A percentile compares a stretch with the other conserved stretches of the same genome.
Evolutionary conservation across 2,329 filamentous ascomycete species (phyloP).

Genomic region (Fusarium sp.): DNA sequence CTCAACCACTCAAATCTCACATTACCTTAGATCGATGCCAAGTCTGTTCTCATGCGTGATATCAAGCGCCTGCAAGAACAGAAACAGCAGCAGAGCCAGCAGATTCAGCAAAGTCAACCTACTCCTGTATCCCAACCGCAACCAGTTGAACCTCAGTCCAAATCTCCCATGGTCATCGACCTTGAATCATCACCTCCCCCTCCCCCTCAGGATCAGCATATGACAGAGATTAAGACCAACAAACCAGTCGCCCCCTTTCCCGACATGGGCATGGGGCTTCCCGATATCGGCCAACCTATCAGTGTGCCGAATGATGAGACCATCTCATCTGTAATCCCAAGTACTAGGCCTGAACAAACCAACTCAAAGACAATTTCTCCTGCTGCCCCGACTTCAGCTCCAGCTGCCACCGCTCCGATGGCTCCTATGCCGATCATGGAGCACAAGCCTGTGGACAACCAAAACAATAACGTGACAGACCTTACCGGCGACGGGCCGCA

Average conservation of each 20-base stretch:
- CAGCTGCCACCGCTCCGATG: slow-evolving; percentile 26
- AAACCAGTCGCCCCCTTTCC: slow-evolving; percentile 64
- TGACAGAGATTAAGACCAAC: slow-evolving; percentile 46
- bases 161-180: slow-evolving; percentile 50
- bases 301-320: slow-evolving; percentile 37
- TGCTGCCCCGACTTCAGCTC: slow-evolving; percentile 4
- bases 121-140: slow-evolving; percentile 33
- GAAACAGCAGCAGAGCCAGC: slow-evolving; percentile 38
- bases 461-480: slow-evolving; percentile 31
- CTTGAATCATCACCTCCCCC: slow-evolving; percentile 47
- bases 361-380: slow-evolving; percentile 43
- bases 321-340: slow-evolving; percentile 13
- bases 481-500: slow-evolving; percentile 31
- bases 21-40: slow-evolving; percentile 54
- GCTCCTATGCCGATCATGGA: slow-evolving; percentile 44
- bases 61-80: slow-evolving; percentile 53
- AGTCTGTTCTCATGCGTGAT: slow-evolving; percentile 65
- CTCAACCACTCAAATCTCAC: slow-evolving; percentile 2
- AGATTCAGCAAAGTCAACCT: slow-evolving; percentile 25
- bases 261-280: slow-evolving; percentile 63
- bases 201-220: slow-evolving; percentile 44
- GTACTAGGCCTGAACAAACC: slow-evolving; percentile 9
- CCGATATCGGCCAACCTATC: slow-evolving; percentile 39
- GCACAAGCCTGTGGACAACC: slow-evolving; percentile 35
- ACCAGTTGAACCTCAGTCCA: slow-evolving; percentile 49